Evolutionary conservation across 139 green algal genomes (phyloP).

Genomic region (Pycnococcus provasolii): DNA sequence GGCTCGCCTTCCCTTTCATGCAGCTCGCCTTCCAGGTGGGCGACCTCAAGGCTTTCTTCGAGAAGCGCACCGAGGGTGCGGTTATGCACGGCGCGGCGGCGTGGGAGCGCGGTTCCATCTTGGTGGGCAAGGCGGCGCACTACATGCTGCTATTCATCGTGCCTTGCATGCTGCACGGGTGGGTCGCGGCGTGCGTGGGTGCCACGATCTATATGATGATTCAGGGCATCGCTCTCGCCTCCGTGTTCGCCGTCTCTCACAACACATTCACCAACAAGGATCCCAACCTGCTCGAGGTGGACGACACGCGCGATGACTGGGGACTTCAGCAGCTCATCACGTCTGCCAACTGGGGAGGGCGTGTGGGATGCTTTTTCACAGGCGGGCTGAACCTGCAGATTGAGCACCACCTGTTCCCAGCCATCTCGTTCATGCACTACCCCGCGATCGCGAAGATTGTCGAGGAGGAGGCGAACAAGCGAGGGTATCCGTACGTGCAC

Average conservation of each 20-base stretch:
- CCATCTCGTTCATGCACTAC: constrained; percentile 35
- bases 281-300: constrained; percentile 1
- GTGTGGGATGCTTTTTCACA: constrained; percentile 72
- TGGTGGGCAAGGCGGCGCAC: constrained; percentile 61
- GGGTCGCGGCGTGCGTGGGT: not conserved
- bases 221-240: constrained; percentile 61
- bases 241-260: constrained; percentile 69
- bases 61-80: constrained; percentile 49
- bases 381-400: constrained; percentile 65
- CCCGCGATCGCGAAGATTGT: constrained; percentile 34
- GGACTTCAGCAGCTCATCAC: constrained; percentile 68
- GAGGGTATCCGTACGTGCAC: constrained; percentile 13
- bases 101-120: constrained; percentile 44
- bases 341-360: constrained; percentile 65
- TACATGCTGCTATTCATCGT: constrained; percentile 53
- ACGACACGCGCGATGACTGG: constrained; percentile 43
- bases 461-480: constrained; percentile 18
- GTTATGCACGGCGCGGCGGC: constrained; percentile 54
- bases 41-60: constrained; percentile 35
- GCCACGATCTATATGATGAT: not conserved
- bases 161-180: constrained; percentile 44
- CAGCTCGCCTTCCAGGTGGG: constrained; percentile 61
- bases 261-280: constrained; percentile 65
- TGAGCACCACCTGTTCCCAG: constrained; percentile 37
- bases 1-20: constrained; percentile 60